Base-by-base conservation (phyloP, 1,284 basidiomycete genomes). In the Marasmius oreades region DNA sequence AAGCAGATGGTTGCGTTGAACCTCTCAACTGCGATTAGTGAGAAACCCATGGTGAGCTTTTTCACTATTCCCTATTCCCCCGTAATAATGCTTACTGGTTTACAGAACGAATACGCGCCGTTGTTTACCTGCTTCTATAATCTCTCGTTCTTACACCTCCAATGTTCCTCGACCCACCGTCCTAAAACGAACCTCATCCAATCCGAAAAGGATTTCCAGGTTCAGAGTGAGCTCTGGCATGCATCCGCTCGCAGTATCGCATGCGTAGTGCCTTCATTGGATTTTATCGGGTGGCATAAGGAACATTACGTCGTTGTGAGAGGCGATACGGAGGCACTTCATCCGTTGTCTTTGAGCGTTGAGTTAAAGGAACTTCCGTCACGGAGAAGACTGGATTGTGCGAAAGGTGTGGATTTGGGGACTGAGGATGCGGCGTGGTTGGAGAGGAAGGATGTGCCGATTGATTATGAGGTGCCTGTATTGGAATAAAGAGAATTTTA, bases 241-340 rank as follows among this genome's bases (percentile, higher is more conserved):
- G 72, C 75, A 2, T 73, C 70, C 55, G 80, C 79, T 23, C 71
- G 77, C 18, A 73, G 73, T 59, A 73, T 86, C 55, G 82, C 84
- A 0, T 64, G 67, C 6, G 65, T 66, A 23, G 60, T 86, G 1
- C 79, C 78, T 1, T 76, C 76, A 18, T 62, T 86, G 42, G 84
- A 87, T 67, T 87, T 85, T 60, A 66, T 86, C 1, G 84, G 84
- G 11, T 87, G 84, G 84, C 81, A 86, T 66, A 81, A 82, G 28
- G 84, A 86, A 66, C 82, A 85, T 67, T 85, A 82, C 64, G 82
- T 82, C 57, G 79, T 86, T 51, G 79, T 81, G 45, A 73, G 81
- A 28, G 65, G 63, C 16, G 64, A 63, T 31, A 10, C 10, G 28
- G 28, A 31, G 4, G 28, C 4, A 4, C 28, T 10, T n/a, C n/a